These are phyloP conservation scores for Solioccasus polychromus DNA, from an alignment of 768 basidiomycete genomes.

Conservation along the genomic window DNA sequence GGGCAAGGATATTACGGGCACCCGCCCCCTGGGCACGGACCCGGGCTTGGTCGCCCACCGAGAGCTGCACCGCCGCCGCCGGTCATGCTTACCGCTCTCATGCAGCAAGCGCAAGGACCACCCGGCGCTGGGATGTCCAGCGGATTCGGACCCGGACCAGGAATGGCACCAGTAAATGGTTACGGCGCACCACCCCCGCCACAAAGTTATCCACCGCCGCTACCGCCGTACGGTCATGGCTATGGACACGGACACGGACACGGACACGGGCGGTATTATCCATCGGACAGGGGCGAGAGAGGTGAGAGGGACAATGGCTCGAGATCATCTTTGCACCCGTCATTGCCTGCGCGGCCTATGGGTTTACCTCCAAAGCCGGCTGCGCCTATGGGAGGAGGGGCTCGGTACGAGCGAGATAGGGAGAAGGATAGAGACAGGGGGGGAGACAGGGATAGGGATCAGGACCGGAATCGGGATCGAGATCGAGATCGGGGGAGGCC, in stretches of 20 bases:
- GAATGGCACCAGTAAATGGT: slow-evolving; percentile 13
- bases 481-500: slow-evolving; percentile 16
- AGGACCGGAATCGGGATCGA: slow-evolving; percentile 4
- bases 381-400: slow-evolving; percentile 15
- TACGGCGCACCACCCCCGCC: slow-evolving; percentile 14
- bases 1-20: slow-evolving; percentile 27
- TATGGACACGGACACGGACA: slow-evolving; percentile 10
- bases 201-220: slow-evolving; percentile 17
- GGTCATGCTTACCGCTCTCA: slow-evolving; percentile 29
- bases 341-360: slow-evolving; percentile 17
- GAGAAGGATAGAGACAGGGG: slow-evolving; percentile 8
- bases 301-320: slow-evolving; percentile 5
- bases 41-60: slow-evolving; percentile 30
- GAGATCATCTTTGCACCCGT: slow-evolving; percentile 14
- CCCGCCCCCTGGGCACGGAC: slow-evolving; percentile 32
- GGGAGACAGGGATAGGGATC: slow-evolving; percentile 9
- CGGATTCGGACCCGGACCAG: slow-evolving; percentile 14
- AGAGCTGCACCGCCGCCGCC: slow-evolving; percentile 25
- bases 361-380: slow-evolving; percentile 22
- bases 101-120: slow-evolving; percentile 24
- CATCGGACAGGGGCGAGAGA: slow-evolving; percentile 15
- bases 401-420: slow-evolving; percentile 19
- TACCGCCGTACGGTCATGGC: slow-evolving; percentile 13
- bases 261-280: slow-evolving; percentile 11
- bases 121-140: slow-evolving; percentile 6